phyloP scores from a whole-genome alignment of 2,329 filamentous ascomycete genomes.

The Aspergillus sp. region DNA sequence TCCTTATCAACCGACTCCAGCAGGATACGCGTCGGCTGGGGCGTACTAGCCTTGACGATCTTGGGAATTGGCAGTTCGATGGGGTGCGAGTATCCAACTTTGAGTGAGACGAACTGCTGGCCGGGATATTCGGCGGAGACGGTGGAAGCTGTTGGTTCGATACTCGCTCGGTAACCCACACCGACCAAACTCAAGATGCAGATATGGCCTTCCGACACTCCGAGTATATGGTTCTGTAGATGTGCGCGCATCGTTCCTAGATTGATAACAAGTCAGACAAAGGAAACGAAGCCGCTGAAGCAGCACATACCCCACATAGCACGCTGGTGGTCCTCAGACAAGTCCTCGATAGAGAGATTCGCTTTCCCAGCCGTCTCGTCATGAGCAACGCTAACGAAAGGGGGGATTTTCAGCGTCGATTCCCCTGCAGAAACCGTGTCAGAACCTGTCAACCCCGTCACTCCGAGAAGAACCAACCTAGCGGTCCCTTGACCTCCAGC shows the following conservation, averaged over 20 bases:
- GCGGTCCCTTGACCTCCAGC: conserved; percentile 69
- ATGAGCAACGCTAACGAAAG: conserved; percentile 63
- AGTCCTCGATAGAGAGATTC: conserved; percentile 60
- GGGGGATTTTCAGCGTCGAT: conserved; percentile 67
- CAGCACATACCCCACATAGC: conserved; percentile 82
- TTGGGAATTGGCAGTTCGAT: conserved; percentile 78
- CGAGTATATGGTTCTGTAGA: conserved; percentile 80
- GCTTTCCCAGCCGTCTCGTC: conserved; percentile 56
- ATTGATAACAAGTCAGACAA: no score
- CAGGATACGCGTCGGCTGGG: conserved; percentile 82
- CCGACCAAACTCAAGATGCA: conserved; percentile 87
- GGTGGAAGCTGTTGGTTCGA: conserved; percentile 67
- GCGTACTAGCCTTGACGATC: conserved; percentile 77
- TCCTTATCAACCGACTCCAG: conserved; percentile 82
- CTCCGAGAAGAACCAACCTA: conserved; percentile 45
- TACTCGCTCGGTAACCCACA: conserved; percentile 84
- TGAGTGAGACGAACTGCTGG: conserved; percentile 83
- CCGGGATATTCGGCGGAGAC: conserved; percentile 59
- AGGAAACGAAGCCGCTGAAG: no score
- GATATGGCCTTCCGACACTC: conserved; percentile 92
- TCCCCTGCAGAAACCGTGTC: conserved; percentile 45
- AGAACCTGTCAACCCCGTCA: neutral
- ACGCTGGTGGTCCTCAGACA: conserved; percentile 61
- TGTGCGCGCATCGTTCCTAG: conserved; percentile 82
- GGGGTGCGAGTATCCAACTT: conserved; percentile 93